Base-by-base conservation (phyloP, 2,329 filamentous ascomycete genomes). In the Epichloe aotearoae region DNA sequence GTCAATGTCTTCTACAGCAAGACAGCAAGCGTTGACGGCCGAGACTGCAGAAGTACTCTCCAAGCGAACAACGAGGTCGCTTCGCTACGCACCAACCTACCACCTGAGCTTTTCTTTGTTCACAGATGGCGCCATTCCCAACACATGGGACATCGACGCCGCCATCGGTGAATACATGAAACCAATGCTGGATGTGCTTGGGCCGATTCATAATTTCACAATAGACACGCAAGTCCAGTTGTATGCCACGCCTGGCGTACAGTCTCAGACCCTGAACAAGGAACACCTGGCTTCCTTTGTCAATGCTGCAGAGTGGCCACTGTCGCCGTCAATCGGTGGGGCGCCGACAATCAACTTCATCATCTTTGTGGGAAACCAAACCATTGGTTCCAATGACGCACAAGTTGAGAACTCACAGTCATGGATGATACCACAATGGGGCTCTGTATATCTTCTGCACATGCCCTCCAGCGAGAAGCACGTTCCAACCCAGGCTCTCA, bases 341-440 rank as follows among this genome's bases (percentile, higher is more conserved):
- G 91, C 91, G 0, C 93, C 93, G 1, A 98, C 93, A 0, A 83
- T 98, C 62, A 97, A 98, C 68, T 97, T 98, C 64, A 83, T 97
- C 51, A 76, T 97, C 30, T 98, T 93, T 61, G 82, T 94, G 7
- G 88, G 90, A 5, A 82, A 87, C 52, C 79, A 85, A 52, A 88
- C 83, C 10, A 89, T 88, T 54, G 72, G 66, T 4, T 60, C 73
- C 49, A 67, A 71, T 43, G 65, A 46, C 15, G 46, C 70, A 3
- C 66, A 70, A 50, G 59, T 63, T 2, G 69, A 71, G 33, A 76
- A 72, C 3, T 76, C 79, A 1, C 80, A 79, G 60, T 82, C 79
- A 38, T 97, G 91, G 91, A 76, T 96, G 56, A 85, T 98, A 43
- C 93, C 93, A 0, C 93, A 98, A 70, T 98, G 93, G 93, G 93